Conservation (phyloP, 2,329 filamentous ascomycete genomes). For the Onygena corvina region DNA sequence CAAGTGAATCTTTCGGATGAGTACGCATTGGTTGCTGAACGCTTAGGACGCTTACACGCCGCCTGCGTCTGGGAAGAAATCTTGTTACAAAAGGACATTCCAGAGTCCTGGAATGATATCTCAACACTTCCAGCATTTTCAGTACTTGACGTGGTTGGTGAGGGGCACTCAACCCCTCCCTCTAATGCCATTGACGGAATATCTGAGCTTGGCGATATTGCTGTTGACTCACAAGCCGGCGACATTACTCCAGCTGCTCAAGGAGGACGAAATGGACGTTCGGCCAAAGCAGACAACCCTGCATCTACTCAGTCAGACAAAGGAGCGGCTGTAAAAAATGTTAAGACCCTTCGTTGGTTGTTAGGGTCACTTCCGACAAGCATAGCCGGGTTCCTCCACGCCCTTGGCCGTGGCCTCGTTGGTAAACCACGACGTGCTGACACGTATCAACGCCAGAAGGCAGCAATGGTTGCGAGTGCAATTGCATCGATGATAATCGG, state of each 20-base stretch:
- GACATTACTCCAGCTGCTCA: constrained; percentile 18
- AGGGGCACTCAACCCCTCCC: constrained; percentile 20
- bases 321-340: constrained; percentile 55
- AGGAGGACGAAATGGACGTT: neutral
- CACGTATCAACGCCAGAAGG: constrained; percentile 48
- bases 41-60: constrained; percentile 64
- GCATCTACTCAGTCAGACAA: constrained; percentile 16
- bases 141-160: constrained; percentile 33
- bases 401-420: constrained; percentile 68
- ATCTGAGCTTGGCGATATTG: constrained; percentile 10
- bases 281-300: neutral
- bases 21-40: constrained; percentile 60
- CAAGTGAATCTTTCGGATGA: constrained; percentile 75
- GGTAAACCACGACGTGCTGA: constrained; percentile 64
- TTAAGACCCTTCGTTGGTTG: constrained; percentile 61
- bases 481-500: constrained; percentile 59
- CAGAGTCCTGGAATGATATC: constrained; percentile 44
- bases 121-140: constrained; percentile 32
- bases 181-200: constrained; percentile 15
- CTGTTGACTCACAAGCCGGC: constrained; percentile 20
- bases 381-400: constrained; percentile 76
- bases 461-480: constrained; percentile 50
- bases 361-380: constrained; percentile 66
- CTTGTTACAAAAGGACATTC: constrained; percentile 58
- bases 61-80: constrained; percentile 79